Evolutionary conservation across 1,139 yeast species (phyloP), one percentile per base, ranked within the genome.

Genomic region (Lodderomyces parapsilosis): DNA sequence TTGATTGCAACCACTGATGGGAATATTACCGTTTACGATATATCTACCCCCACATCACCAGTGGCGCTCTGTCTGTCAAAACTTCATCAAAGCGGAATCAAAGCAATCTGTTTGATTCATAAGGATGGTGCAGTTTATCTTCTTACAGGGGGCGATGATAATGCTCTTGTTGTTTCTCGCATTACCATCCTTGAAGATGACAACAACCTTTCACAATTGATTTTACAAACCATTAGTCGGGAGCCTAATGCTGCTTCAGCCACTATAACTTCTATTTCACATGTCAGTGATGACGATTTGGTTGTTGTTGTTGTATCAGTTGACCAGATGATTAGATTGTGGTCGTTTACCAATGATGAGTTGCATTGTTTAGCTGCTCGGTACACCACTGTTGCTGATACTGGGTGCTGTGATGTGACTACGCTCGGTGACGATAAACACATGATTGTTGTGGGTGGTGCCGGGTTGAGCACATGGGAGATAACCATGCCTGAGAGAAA

Each of bases 131-230:
- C 65, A 6, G 70, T 68, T 43, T 50, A 47, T 6, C 59, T 83
- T 11, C 60, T 82, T 4, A 81, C 96, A 1, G 97, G 96, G 17
- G 98, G 99, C 43, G 99, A 93, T 60, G 99, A 93, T 55, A 91
- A 91, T 62, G 84, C 90, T 0, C 59, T 91, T 7, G 72, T 74
- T 0, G 59, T 80, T 2, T 72, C n/a, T n/a, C n/a, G n/a, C n/a
- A n/a, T n/a, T n/a, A n/a, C n/a, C n/a, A n/a, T 2, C 41, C 65
- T n/a, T 49, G 49, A 1, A 52, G 46, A 0, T n/a, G n/a, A n/a
- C n/a, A 24, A 25, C 13, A 22, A 25, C 11, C 45, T 45, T 4
- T 50, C 63, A 2, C 30, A 20, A 30, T 5, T 37, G 14, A 40
- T 37, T 0, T 55, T 68, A 18, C 33, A 15, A 4, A 4, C 15